Evolutionary conservation across 2,329 filamentous ascomycete genomes (phyloP).

Genomic region (Cercospora zeae-maydis): DNA sequence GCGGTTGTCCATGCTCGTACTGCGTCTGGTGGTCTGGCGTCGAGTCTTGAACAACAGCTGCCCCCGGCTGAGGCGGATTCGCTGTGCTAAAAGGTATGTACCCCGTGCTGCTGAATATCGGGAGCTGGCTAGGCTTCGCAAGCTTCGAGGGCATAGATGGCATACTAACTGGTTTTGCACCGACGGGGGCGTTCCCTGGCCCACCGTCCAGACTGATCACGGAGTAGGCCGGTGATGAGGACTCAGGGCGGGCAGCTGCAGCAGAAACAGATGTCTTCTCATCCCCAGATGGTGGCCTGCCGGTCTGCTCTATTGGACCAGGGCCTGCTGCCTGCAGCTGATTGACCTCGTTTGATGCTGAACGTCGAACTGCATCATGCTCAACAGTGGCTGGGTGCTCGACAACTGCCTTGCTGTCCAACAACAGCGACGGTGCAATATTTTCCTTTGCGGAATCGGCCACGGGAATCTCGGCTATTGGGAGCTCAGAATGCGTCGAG

Average conservation of each 20-base stretch:
- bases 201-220: neutral
- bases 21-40: neutral
- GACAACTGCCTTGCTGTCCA: neutral
- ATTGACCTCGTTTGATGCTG: neutral
- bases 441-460: neutral
- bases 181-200: no score
- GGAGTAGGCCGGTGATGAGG: neutral
- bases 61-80: slow-evolving; percentile 1
- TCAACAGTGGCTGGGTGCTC: neutral
- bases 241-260: neutral
- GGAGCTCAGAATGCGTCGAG: neutral
- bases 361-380: neutral
- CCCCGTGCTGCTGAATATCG: slow-evolving; percentile 33
- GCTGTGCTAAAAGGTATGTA: slow-evolving; percentile 33
- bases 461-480: neutral
- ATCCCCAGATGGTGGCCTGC: neutral
- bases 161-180: neutral
- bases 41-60: neutral
- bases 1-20: slow-evolving; percentile 3
- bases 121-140: slow-evolving; percentile 18
- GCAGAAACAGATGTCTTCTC: neutral
- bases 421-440: neutral
- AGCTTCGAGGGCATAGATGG: neutral
- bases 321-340: neutral
- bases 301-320: neutral